Evolutionary conservation across 331 rosid genomes (phyloP), one percentile per base, ranked within the genome.

Genomic region (Telfairia occidentalis): DNA sequence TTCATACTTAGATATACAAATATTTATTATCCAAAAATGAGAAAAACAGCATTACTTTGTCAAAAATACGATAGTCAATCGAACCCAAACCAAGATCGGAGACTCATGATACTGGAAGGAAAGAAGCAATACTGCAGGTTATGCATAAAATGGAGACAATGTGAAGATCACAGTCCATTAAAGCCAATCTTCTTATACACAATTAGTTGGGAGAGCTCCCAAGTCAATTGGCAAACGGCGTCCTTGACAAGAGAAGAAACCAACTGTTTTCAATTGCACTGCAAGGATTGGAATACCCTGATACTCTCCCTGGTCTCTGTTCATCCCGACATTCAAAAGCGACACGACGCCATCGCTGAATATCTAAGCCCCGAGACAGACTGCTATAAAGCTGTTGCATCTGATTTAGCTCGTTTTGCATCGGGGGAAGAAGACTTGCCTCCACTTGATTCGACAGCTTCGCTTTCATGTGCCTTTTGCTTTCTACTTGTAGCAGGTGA

Each of bases 191-290:
- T 71, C 60, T 71, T 71, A 71, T 71, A 71, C 60, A 71, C 76
- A 71, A 71, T 71, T 71, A 29, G 76, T 71, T 48, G 45, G 45
- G 43, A 71, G 60, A 48, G 76, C 60, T 71, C 76, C 73, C 9
- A 71, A 29, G 60, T 49, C 45, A 71, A 32, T 67, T 71, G 46
- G 60, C 60, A 16, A 42, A 18, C 29, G 57, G 42, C 59, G 28
- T 71, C 75, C 58, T 70, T 45, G 18, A 26, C 42, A 43, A 70
- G 43, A 55, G 55, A 69, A 70, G 75, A 70, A 70, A 37, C 16
- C 75, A 70, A 70, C 24, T 32, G 43, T 60, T 18, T 32, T 61
- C 23, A 61, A 32, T 21, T 64, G 43, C 72, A 19, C 10, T 71
- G 57, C 74, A 48, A 66, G 73, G 21, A 23, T 66, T 66, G 53